Percentiles rank a stretch among this genome's conserved stretches.
Conservation (phyloP, 495 filamentous ascomycete species). For the Neurospora tetrasperma region DNA sequence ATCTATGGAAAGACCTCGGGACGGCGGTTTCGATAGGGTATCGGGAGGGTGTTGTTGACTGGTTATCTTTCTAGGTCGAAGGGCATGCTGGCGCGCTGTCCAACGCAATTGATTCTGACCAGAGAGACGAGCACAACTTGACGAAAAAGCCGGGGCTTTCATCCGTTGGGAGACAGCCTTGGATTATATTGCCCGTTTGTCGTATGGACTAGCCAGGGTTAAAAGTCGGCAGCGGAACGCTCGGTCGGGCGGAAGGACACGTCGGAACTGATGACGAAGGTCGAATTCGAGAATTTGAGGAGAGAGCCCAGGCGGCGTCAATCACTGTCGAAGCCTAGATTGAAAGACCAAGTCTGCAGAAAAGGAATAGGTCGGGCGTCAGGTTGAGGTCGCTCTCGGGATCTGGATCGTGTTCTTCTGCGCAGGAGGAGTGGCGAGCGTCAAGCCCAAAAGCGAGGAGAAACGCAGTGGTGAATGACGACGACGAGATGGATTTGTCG, state of each 20-base stretch:
- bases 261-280: conserved; percentile 3
- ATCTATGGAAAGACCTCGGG: conserved; percentile 55
- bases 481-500: not conserved
- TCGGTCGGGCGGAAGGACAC: conserved; percentile 9
- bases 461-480: conserved; percentile 17
- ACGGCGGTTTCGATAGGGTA: conserved; percentile 40
- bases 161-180: conserved; percentile 15
- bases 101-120: conserved; percentile 25
- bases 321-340: not conserved
- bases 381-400: not conserved
- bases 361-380: not conserved
- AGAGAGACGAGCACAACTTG: conserved; percentile 11
- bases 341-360: not conserved
- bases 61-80: conserved; percentile 42
- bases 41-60: conserved; percentile 26
- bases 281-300: not conserved
- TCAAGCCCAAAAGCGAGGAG: conserved; percentile 12
- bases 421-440: conserved; percentile 10
- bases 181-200: not conserved
- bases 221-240: not conserved
- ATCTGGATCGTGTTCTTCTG: not conserved
- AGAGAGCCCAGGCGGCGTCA: not conserved
- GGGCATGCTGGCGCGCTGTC: conserved; percentile 47
- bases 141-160: conserved; percentile 12
- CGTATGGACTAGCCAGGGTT: not conserved